Percentiles rank a stretch among this genome's conserved stretches.
phyloP scores from a whole-genome alignment of 2,329 filamentous ascomycete species.

The Aspergillus neoniger region DNA sequence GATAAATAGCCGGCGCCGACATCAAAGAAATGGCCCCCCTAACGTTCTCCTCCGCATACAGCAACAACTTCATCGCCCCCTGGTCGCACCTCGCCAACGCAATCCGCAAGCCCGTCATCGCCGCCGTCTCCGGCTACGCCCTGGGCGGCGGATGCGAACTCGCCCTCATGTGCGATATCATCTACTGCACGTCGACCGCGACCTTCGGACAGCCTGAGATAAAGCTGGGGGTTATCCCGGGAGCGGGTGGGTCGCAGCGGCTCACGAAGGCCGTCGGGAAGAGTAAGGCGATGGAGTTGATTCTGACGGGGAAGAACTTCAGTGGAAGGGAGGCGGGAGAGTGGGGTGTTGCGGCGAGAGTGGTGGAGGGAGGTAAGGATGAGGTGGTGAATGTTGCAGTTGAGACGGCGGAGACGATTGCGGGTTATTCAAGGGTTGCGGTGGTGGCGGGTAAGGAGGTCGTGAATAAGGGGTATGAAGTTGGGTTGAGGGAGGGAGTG shows the following conservation, averaged over 20 bases:
- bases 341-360: conserved; percentile 85
- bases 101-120: conserved; percentile 91
- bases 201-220: conserved; percentile 98
- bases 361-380: conserved; percentile 74
- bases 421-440: conserved; percentile 80
- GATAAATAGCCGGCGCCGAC: conserved; percentile 73
- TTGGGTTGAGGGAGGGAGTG: conserved; percentile 82
- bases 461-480: conserved; percentile 98
- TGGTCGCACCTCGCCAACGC: conserved; percentile 85
- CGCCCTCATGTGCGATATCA: conserved; percentile 93
- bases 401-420: conserved; percentile 85
- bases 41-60: conserved; percentile 85
- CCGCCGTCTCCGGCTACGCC: conserved; percentile 90
- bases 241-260: conserved; percentile 87
- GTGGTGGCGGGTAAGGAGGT: conserved; percentile 92
- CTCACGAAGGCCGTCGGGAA: conserved; percentile 82
- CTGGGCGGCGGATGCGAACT: conserved; percentile 95
- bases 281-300: conserved; percentile 85
- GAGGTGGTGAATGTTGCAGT: conserved; percentile 79
- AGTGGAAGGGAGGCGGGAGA: conserved; percentile 79
- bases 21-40: conserved; percentile 99
- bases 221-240: conserved; percentile 89
- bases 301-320: conserved; percentile 83
- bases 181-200: conserved; percentile 83
- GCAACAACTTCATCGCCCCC: conserved; percentile 86